Evolutionary conservation across 2,329 filamentous ascomycete species (phyloP), one percentile per base, ranked within the genome.

Genomic region (Dryadomyces quercus-mongolicae): DNA sequence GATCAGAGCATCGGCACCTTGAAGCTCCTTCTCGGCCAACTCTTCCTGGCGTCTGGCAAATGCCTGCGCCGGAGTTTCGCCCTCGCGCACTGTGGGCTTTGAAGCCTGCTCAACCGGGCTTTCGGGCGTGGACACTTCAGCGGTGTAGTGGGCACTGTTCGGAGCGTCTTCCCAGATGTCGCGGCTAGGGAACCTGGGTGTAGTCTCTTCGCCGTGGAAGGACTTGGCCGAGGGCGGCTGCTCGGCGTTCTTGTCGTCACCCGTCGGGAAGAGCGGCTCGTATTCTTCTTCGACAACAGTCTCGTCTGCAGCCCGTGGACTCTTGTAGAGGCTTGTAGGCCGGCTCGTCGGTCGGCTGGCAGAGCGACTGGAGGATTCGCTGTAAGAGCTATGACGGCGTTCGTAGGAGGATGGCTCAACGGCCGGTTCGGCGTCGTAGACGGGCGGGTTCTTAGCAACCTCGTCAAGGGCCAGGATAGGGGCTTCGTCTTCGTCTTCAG

Each of bases 121-220:
- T 60, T 90, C 86, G 1, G 90, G 90, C 0, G 88, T 93, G 2
- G 85, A 88, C 8, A 97, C 92, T 56, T 88, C 90, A 3, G 91
- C 84, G 38, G 81, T 84, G 63, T 79, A 82, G 63, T 93, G 83
- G 52, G 88, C 75, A 68, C 90, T 95, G 64, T 84, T 86, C 4
- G 94, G 93, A 0, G 89, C 85, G 67, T 98, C 94, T 71, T 98
- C 93, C 93, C 93, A 98, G 44, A 97, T 81, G 66, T 98, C 93
- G 66, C 91, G 86, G 67, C 91, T 96, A 1, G 93, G 93, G 69
- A 98, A 98, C 58, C 78, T 69, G 57, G 85, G 85, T 59, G 81
- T 80, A 57, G 77, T 71, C 59, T 81, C 75, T 54, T 72, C 72
- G 55, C 76, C 69, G 59, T 76, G 75, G 51, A 74, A 71, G 22